These are phyloP conservation scores for Panicum virgatum DNA, from an alignment of 202 grass and related monocot genomes.

Conservation along the genomic window DNA sequence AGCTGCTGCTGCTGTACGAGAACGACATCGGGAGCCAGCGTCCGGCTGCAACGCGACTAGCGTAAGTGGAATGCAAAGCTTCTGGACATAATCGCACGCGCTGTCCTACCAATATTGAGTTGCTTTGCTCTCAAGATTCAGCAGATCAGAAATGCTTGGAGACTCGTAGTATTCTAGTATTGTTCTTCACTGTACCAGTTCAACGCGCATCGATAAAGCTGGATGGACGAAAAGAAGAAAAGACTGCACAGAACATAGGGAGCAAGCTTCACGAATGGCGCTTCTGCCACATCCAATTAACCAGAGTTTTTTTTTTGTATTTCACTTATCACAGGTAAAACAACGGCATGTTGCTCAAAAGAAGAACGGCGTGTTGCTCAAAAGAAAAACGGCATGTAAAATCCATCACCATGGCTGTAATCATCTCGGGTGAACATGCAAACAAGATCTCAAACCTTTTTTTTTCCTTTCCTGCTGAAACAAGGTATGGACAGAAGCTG, in stretches of 20 bases:
- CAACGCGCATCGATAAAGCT: not conserved
- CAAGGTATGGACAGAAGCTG: not conserved
- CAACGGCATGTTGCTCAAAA: not conserved
- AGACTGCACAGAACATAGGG: not conserved
- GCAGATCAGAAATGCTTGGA: not conserved
- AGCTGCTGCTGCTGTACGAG: not conserved
- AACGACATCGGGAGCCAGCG: not conserved
- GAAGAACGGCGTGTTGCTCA: too few relatives aligned
- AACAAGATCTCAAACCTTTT: not conserved
- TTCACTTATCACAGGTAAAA: not conserved
- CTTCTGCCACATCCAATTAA: too few relatives aligned
- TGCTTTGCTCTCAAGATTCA: slow-evolving; percentile 8
- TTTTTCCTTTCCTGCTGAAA: not conserved
- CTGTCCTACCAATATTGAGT: not conserved
- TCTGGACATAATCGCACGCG: slow-evolving; percentile 17
- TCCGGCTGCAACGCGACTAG: not conserved
- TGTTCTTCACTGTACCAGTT: not conserved
- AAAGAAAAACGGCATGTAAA: not conserved
- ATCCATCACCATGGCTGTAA: not conserved
- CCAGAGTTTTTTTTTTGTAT: not conserved
- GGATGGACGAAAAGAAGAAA: not conserved
- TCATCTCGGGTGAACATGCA: not conserved
- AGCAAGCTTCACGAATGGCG: not conserved
- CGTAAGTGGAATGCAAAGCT: not conserved
- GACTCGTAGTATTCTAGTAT: not conserved